phyloP scores from a whole-genome alignment of 768 basidiomycete genomes.

The Suillus clintonianus region DNA sequence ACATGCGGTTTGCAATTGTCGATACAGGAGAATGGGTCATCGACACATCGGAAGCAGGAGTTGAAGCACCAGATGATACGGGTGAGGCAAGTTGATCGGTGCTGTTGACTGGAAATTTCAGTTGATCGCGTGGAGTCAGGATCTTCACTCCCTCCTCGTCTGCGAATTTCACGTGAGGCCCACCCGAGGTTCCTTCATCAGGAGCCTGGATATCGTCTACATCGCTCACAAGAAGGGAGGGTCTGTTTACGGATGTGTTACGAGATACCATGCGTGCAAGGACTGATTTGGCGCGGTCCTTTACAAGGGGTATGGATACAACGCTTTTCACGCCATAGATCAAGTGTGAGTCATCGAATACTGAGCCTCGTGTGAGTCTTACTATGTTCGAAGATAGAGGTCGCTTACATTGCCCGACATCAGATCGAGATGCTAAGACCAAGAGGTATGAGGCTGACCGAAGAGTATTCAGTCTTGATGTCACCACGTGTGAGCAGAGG shows the following conservation, averaged over 20 bases:
- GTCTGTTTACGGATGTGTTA: constrained; percentile 44
- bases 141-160: constrained; percentile 47
- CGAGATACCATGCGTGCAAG: constrained; percentile 55
- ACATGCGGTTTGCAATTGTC: constrained; percentile 62
- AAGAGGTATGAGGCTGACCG: constrained; percentile 71
- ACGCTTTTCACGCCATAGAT: constrained; percentile 73
- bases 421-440: constrained; percentile 63
- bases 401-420: constrained; percentile 65
- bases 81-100: constrained; percentile 16
- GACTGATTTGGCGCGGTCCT: constrained; percentile 57
- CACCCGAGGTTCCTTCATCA: constrained; percentile 13
- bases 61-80: constrained; percentile 53
- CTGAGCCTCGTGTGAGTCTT: constrained; percentile 36
- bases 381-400: neutral
- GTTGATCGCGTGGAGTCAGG: constrained; percentile 35
- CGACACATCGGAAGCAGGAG: constrained; percentile 49
- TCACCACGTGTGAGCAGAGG: neutral
- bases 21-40: constrained; percentile 52
- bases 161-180: constrained; percentile 56
- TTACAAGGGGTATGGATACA: constrained; percentile 68
- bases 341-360: constrained; percentile 60
- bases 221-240: constrained; percentile 43
- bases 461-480: neutral
- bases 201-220: constrained; percentile 22
- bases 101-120: neutral